A percentile compares a stretch with the other conserved stretches of the same genome.
Conservation (phyloP, 2,329 filamentous ascomycete species). For the Hypoxylon sp. region DNA sequence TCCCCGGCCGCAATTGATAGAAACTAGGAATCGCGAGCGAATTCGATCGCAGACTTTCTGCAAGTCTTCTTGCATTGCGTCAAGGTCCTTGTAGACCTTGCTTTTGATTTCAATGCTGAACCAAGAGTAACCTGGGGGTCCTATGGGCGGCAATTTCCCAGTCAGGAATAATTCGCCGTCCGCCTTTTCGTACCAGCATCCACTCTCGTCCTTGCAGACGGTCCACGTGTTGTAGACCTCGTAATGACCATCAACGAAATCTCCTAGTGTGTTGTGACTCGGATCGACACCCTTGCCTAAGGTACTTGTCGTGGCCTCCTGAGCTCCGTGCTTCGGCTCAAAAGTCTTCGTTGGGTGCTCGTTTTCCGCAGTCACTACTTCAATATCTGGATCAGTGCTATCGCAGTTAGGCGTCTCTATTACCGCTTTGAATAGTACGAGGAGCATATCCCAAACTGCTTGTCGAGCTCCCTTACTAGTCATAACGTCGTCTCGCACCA, state of each 20-base stretch:
- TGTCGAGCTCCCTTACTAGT: neutral
- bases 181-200: slow-evolving; percentile 1
- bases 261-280: neutral
- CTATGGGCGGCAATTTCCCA: neutral
- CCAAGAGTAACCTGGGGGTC: slow-evolving; percentile 3
- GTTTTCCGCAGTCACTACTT: neutral
- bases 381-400: neutral
- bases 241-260: slow-evolving; percentile 11
- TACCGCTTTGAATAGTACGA: neutral
- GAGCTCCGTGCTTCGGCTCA: no score
- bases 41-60: slow-evolving; percentile 17
- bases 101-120: slow-evolving; percentile 19
- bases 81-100: slow-evolving; percentile 9
- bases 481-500: neutral
- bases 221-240: slow-evolving; percentile 7
- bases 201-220: slow-evolving; percentile 12
- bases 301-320: no score
- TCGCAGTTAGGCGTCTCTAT: neutral
- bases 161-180: neutral
- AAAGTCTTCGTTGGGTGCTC: neutral
- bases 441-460: neutral
- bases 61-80: neutral
- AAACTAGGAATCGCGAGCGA: slow-evolving; percentile 13
- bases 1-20: slow-evolving; percentile 4
- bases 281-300: neutral